Base-by-base conservation (phyloP, 371 early-diverging fungal species). In the Nematocida sp. region DNA sequence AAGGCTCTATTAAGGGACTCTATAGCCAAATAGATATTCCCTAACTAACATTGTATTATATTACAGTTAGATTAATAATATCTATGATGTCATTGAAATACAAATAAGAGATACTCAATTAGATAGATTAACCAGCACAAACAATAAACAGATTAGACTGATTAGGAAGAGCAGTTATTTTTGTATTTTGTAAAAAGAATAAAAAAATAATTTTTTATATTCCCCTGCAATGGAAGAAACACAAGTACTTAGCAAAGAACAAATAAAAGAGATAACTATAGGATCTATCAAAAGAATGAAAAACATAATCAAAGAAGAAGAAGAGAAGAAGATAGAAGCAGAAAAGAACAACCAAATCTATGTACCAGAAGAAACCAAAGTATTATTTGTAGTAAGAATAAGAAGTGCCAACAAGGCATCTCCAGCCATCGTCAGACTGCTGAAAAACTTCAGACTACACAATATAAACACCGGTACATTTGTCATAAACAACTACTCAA, bases 391-490 rank as follows among this genome's bases (percentile, higher is more conserved):
- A 5, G 67, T 84, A 19, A 80, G 90, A 85, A 90, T 90, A 83
- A 90, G 90, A 85, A 91, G 90, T 87, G 90, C 94, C 88, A 93
- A 91, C 89, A 92, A 93, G 87, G 89, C 95, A 78, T 88, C 96
- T 55, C 97, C 98, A 85, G 96, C 94, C 90, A 92, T 94, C 80
- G 89, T 94, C 84, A 96, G 96, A 90, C 92, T 94, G 75, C 88
- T 97, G 77, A 93, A 96, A 86, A 87, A 95, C 75, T 85, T 99
- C 82, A 92, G 99, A 87, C 88, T 99, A 78, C 88, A 89, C 84
- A 94, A 91, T 86, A 93, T 95, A 89, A 96, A 97, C 94, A 90
- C 89, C 85, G 96, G 91, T 84, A 91, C 92, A 84, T 96, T 99
- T 81, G 88, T 99, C 64, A 89, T 89, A 75, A 89, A 97, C 80